These are phyloP conservation scores for Russula compacta DNA, from an alignment of 768 basidiomycete genomes.

Conservation along the genomic window DNA sequence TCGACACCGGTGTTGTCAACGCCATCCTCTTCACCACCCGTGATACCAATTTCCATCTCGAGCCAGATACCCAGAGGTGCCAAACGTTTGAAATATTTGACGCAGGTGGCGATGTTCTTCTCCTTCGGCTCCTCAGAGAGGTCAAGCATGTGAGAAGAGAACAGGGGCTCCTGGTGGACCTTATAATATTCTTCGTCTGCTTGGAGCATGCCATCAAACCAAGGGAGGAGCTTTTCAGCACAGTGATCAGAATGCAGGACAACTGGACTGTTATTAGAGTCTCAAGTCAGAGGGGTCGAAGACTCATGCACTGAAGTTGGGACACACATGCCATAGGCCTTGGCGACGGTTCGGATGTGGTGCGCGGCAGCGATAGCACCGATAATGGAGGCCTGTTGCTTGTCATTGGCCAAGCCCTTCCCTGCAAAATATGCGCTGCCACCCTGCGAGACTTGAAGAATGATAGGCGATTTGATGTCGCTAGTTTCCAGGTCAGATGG, in stretches of 20 bases:
- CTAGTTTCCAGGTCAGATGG: constrained; percentile 31
- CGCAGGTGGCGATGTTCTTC: constrained; percentile 90
- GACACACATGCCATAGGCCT: constrained; percentile 86
- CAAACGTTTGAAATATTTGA: constrained; percentile 93
- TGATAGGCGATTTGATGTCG: constrained; percentile 95
- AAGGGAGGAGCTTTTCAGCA: constrained; percentile 93
- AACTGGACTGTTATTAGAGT: constrained; percentile 59
- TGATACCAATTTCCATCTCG: constrained; percentile 99
- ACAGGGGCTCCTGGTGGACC: constrained; percentile 76
- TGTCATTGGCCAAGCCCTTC: constrained; percentile 90
- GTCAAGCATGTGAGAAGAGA: constrained; percentile 99
- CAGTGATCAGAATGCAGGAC: constrained; percentile 98
- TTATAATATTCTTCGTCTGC: constrained; percentile 93
- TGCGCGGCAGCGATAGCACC: constrained; percentile 90
- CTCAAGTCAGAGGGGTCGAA: constrained; percentile 1
- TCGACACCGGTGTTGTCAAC: constrained; percentile 97
- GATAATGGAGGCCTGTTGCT: constrained; percentile 90
- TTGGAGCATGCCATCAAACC: constrained; percentile 99
- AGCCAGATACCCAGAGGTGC: constrained; percentile 88
- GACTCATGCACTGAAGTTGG: neutral
- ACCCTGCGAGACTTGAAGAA: constrained; percentile 95
- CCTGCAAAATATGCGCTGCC: constrained; percentile 95
- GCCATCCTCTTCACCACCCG: constrained; percentile 98
- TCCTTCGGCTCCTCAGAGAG: constrained; percentile 89
- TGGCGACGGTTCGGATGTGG: constrained; percentile 82